These are phyloP conservation scores for Globisporangium orthogonon DNA, from an alignment of 352 stramenopile genomes.

Conservation along the genomic window DNA sequence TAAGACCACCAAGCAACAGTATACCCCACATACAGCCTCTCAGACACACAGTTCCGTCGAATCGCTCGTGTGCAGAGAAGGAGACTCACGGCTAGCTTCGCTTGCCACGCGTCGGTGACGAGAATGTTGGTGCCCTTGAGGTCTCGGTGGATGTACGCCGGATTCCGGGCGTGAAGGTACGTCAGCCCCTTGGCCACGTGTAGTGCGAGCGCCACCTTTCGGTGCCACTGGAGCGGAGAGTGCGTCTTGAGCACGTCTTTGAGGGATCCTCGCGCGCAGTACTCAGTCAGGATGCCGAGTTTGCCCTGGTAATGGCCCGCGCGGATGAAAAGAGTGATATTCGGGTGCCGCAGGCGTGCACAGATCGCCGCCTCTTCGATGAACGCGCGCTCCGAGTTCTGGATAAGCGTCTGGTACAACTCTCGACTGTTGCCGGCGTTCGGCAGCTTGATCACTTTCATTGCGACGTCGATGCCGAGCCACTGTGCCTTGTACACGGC, in stretches of 20 bases:
- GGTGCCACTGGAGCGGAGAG: constrained; percentile 50
- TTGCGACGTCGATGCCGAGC: constrained; percentile 71
- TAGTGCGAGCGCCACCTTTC: constrained; percentile 57
- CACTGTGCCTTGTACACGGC: constrained; percentile 68
- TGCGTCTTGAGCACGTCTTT: constrained; percentile 55
- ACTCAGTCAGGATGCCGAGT: constrained; percentile 65
- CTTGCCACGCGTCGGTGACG: constrained; percentile 69
- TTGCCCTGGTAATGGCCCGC: constrained; percentile 50
- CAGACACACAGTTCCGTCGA: not conserved
- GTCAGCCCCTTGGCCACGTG: constrained; percentile 63
- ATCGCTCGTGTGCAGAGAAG: not conserved
- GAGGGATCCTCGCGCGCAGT: constrained; percentile 56
- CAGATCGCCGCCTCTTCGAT: constrained; percentile 56
- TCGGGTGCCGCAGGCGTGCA: constrained; percentile 55
- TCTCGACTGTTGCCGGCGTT: constrained; percentile 21
- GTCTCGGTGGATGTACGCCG: constrained; percentile 68
- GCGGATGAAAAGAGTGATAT: constrained; percentile 73
- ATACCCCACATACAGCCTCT: not conserved
- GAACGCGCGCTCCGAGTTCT: constrained; percentile 54
- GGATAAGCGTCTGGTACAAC: constrained; percentile 61
- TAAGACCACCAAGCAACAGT: not conserved
- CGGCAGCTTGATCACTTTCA: constrained; percentile 60
- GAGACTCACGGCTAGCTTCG: constrained; percentile 42
- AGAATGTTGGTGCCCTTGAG: constrained; percentile 72
- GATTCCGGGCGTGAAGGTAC: constrained; percentile 67